Percentiles rank a stretch among this genome's conserved stretches.
phyloP scores from a whole-genome alignment of 352 stramenopile species.

The Saprolegnia diclina region DNA sequence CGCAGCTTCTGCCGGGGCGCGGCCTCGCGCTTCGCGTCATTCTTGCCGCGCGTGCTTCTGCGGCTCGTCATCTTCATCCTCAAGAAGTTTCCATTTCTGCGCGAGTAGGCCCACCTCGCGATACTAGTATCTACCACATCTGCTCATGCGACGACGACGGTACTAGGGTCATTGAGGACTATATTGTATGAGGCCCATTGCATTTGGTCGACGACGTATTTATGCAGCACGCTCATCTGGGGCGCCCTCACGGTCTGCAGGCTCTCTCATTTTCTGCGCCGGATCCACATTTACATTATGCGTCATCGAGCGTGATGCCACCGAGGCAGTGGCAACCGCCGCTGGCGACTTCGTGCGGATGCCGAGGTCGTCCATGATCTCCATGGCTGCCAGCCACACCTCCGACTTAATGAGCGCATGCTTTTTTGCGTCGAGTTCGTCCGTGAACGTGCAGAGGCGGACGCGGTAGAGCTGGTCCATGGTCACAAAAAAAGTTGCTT shows the following conservation, averaged over 20 bases:
- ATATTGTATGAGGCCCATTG: conserved; percentile 69
- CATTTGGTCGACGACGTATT: conserved; percentile 69
- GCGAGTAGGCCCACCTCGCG: conserved; percentile 42
- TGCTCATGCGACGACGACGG: not conserved
- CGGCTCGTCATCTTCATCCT: conserved; percentile 81
- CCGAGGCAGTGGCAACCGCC: not conserved
- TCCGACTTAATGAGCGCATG: conserved; percentile 86
- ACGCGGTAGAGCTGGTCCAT: conserved; percentile 83
- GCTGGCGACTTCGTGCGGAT: conserved; percentile 32
- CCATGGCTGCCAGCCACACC: conserved; percentile 82
- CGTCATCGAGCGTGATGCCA: conserved; percentile 2
- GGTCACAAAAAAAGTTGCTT: conserved; percentile 78
- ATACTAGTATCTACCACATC: not conserved
- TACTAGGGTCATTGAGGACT: conserved; percentile 71
- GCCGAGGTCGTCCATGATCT: conserved; percentile 82
- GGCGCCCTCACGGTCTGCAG: conserved; percentile 51
- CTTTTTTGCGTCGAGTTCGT: conserved; percentile 80
- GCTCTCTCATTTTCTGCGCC: conserved; percentile 59
- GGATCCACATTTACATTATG: conserved; percentile 78
- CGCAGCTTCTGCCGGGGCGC: no score
- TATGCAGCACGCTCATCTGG: conserved; percentile 69
- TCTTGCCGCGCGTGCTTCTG: conserved; percentile 77
- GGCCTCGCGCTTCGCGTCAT: conserved; percentile 40
- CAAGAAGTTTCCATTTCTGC: conserved; percentile 79
- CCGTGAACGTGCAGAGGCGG: conserved; percentile 82